A percentile compares a stretch with the other conserved stretches of the same genome.
These are phyloP conservation scores for Saturnispora galanensis DNA, from an alignment of 805 yeast species.

Conservation along the genomic window DNA sequence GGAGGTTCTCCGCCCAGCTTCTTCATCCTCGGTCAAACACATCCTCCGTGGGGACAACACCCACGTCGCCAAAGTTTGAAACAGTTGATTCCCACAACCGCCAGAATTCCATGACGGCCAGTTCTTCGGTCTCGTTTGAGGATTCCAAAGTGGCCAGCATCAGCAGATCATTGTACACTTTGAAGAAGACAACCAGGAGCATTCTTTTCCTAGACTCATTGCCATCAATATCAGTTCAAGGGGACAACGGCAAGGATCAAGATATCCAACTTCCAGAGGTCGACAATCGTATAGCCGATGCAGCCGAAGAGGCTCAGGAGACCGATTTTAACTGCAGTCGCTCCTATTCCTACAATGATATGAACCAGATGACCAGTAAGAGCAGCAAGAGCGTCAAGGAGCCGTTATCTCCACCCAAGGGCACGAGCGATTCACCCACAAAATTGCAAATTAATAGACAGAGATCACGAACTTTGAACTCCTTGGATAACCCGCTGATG, in stretches of 20 bases:
- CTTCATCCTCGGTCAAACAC: background rate
- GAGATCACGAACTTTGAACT: constrained; percentile 26
- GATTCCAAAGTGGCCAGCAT: constrained; percentile 8
- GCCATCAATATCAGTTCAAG: background rate
- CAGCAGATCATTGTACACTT: constrained; percentile 9
- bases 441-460: constrained; percentile 15
- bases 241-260: background rate
- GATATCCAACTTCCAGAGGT: background rate
- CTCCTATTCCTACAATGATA: too few relatives aligned
- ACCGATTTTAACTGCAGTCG: too few relatives aligned
- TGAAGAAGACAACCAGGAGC: constrained; percentile 12
- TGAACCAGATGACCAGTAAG: background rate
- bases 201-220: constrained; percentile 11
- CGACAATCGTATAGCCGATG: background rate
- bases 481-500: constrained; percentile 15
- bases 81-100: background rate
- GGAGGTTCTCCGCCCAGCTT: constrained; percentile 2
- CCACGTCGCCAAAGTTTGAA: background rate
- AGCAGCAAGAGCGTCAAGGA: background rate
- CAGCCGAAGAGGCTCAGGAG: too few relatives aligned
- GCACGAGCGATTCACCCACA: too few relatives aligned
- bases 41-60: background rate
- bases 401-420: background rate
- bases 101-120: constrained; percentile 2
- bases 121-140: constrained; percentile 11